Evolutionary conservation across 257 asterid genomes (phyloP), one percentile per base, ranked within the genome.

Genomic region (Coffea canephora): DNA sequence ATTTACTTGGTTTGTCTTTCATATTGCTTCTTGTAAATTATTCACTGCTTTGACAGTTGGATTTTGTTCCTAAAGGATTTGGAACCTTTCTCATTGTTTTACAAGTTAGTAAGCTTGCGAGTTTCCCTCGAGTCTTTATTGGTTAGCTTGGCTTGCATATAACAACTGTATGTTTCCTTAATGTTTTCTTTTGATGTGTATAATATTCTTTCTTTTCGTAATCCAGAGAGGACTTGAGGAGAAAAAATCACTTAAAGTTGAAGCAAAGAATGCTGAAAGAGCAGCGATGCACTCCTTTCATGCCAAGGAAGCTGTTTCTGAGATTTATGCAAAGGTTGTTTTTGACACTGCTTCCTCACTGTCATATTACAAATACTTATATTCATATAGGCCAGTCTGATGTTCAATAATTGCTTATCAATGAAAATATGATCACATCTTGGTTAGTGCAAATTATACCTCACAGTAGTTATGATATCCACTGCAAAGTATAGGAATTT

Each of bases 201-300:
- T 49, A 52, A 7, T 10, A n/a, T 43, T 77, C n/a, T 82, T 62
- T 45, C 69, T 66, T 13, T 82, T 79, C 68, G 82, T 49, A 73
- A 75, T 83, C 39, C 86, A 93, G 95, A 86, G 92, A 82, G 90
- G 95, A 52, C 85, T 89, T 55, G 95, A 91, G 87, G 96, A 90
- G 87, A 95, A 86, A 76, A 95, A 85, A 83, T 55, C 83, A 76
- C 85, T 85, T 59, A 93, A 84, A 81, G 68, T 65, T 80, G 96
- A 93, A 85, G 87, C 91, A 65, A 87, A 88, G 82, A 85, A 88
- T 83, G 93, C 97, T 80, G 98, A 93, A 87, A 88, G 97, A 88
- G 87, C 87, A 25, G 93, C 91, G 78, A 71, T 81, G 76, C 94
- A 92, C 82, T 71, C 91, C 76, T 93, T 89, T 73, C 98, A 89